Percentiles rank a stretch among this genome's conserved stretches.
Evolutionary conservation across 805 yeast genomes (phyloP).

Genomic region (Kluyveromyces starmeri): DNA sequence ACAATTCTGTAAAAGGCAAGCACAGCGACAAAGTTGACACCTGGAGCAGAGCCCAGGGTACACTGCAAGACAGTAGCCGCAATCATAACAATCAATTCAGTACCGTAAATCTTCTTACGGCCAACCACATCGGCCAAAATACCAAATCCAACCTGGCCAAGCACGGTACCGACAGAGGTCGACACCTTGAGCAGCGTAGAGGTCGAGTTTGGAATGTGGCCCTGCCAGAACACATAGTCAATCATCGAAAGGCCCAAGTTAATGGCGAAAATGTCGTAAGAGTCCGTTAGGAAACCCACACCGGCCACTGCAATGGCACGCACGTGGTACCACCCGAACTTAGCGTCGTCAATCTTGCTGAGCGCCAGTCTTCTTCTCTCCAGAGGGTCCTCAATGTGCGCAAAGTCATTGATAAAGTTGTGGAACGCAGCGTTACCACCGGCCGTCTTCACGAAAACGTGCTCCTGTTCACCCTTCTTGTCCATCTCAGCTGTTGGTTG

Average conservation of each 20-base stretch:
- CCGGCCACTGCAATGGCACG: slow-evolving; percentile 82
- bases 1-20: slow-evolving; percentile 71
- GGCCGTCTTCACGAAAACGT: slow-evolving; percentile 31
- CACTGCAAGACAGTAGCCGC: slow-evolving; percentile 73
- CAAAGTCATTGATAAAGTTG: slow-evolving; percentile 69
- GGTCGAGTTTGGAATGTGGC: slow-evolving; percentile 59
- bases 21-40: slow-evolving; percentile 63
- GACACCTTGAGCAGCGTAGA: slow-evolving; percentile 73
- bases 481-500: too few relatives aligned
- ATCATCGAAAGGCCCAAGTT: slow-evolving; percentile 76
- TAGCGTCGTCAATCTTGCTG: slow-evolving; percentile 72
- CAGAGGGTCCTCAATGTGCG: slow-evolving; percentile 74
- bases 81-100: slow-evolving; percentile 79
- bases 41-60: slow-evolving; percentile 61
- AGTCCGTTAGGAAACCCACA: slow-evolving; percentile 89
- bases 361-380: slow-evolving; percentile 82
- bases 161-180: slow-evolving; percentile 88
- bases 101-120: slow-evolving; percentile 81
- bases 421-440: slow-evolving; percentile 89
- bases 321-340: slow-evolving; percentile 74
- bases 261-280: slow-evolving; percentile 88
- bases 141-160: slow-evolving; percentile 86
- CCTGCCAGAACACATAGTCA: slow-evolving; percentile 65
- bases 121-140: slow-evolving; percentile 72
- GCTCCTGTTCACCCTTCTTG: slow-evolving; percentile 18